Conservation (phyloP, 805 yeast genomes). For the Myxozyma nipponensis region DNA sequence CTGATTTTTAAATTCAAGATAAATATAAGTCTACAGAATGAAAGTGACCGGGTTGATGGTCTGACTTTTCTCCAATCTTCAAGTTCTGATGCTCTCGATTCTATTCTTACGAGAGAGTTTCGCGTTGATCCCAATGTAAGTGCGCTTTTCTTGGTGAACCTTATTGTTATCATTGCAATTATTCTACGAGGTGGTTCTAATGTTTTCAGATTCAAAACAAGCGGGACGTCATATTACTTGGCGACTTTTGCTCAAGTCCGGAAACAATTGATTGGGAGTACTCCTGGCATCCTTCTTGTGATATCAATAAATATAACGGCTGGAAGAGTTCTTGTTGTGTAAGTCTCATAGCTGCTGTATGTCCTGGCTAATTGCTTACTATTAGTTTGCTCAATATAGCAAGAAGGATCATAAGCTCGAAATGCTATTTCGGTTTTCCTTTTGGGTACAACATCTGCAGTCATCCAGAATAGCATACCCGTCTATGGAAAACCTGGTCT, state of each 20-base stretch:
- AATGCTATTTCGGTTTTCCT: constrained; percentile 35
- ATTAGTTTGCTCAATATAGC: constrained; percentile 40
- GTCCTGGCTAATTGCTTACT: neutral
- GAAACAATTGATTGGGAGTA: constrained; percentile 35
- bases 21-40: constrained; percentile 1
- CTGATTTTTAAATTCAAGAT: constrained; percentile 13
- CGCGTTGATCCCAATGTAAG: constrained; percentile 32
- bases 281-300: constrained; percentile 33
- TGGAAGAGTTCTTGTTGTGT: constrained; percentile 37
- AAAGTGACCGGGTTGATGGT: constrained; percentile 25
- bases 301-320: constrained; percentile 28
- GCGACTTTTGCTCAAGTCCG: constrained; percentile 31
- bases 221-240: constrained; percentile 39
- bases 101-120: constrained; percentile 37
- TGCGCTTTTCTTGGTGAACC: neutral
- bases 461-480: neutral
- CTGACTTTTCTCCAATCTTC: constrained; percentile 36
- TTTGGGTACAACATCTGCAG: constrained; percentile 36
- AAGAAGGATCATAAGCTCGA: constrained; percentile 35
- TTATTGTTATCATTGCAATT: neutral
- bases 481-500: neutral
- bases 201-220: constrained; percentile 36
- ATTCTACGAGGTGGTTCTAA: constrained; percentile 31
- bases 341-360: neutral
- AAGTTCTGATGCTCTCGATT: constrained; percentile 32